Conservation (phyloP, 345 rosid species). For the Melaleuca quinquenervia region DNA sequence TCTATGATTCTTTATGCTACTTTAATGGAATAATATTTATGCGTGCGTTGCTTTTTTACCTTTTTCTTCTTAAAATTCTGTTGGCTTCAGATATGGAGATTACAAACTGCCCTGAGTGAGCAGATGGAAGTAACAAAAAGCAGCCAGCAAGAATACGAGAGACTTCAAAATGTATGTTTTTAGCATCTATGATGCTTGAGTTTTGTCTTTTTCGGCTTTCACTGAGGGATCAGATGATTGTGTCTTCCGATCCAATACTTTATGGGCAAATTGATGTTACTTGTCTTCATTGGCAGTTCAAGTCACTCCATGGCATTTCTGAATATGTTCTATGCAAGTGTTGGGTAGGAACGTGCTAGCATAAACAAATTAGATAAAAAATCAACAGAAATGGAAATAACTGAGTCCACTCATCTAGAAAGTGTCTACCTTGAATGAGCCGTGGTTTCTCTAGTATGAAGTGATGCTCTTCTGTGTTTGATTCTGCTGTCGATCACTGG, state of each 20-base stretch:
- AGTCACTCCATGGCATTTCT: not conserved
- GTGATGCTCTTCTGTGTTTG: not conserved
- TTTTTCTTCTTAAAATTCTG: not conserved
- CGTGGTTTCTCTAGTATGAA: not conserved
- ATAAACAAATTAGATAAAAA: not conserved
- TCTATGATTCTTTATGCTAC: not conserved
- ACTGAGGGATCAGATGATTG: not conserved
- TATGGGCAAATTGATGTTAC: not conserved
- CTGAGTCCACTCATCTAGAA: not conserved
- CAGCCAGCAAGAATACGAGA: conserved; percentile 78
- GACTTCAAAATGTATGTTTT: conserved; percentile 63
- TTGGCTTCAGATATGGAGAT: conserved; percentile 51
- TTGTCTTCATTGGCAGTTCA: not conserved
- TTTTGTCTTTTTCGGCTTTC: not conserved
- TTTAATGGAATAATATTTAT: not conserved
- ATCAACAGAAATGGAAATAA: not conserved
- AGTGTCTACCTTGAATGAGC: not conserved
- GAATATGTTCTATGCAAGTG: not conserved
- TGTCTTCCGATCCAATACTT: not conserved
- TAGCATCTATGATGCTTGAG: not conserved
- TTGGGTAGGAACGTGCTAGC: not conserved
- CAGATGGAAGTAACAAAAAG: conserved; percentile 60
- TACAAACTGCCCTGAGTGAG: conserved; percentile 60
- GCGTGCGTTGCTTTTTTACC: not conserved
- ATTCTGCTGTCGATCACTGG: not conserved